Evolutionary conservation across 2,329 filamentous ascomycete species (phyloP), one percentile per base, ranked within the genome.

Genomic region (Zopfia rhizophila): DNA sequence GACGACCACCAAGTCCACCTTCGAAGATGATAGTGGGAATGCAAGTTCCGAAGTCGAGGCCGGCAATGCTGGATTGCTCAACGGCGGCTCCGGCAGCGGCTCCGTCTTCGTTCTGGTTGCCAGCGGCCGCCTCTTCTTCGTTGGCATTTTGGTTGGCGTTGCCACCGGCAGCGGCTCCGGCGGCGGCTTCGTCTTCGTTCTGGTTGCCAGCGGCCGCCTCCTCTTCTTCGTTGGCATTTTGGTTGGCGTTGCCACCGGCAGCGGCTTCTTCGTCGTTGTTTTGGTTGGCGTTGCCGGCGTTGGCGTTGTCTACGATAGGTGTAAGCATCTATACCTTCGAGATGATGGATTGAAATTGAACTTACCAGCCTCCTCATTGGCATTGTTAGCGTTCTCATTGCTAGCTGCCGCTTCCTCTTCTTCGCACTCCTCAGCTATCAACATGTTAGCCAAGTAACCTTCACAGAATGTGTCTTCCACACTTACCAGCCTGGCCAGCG

Each of bases 21-120:
- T 81, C 75, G 71, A 84, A 84, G 67, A 84, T 78, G 60, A 93
- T 93, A 58, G 70, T 72, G 0, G 70, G 70, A 1, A 63, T 66
- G 62, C 70, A 73, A 8, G 48, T 14, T 19, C 68, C 68, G 27
- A 74, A 74, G 61, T 73, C 69, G 45, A 58, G 62, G 38, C 55
- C 61, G 28, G 48, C 58, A 27, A 51, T 42, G 11, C 43, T 27
- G n/a, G n/a, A n/a, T n/a, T n/a, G n/a, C n/a, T n/a, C n/a, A 7
- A 41, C 49, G 13, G 35, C 45, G 23, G 41, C 22, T 5, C 38
- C 38, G 21, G 43, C 47, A 5, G 50, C 49, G 11, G 54, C 59
- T 28, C 22, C 40, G n/a, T n/a, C n/a, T 19, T 14, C 18, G 13
- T 21, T 17, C 10, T 12, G 22, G 7, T 22, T 11, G 3, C 41